phyloP scores from a whole-genome alignment of 2,329 filamentous ascomycete species.

The Exophiala sideris region DNA sequence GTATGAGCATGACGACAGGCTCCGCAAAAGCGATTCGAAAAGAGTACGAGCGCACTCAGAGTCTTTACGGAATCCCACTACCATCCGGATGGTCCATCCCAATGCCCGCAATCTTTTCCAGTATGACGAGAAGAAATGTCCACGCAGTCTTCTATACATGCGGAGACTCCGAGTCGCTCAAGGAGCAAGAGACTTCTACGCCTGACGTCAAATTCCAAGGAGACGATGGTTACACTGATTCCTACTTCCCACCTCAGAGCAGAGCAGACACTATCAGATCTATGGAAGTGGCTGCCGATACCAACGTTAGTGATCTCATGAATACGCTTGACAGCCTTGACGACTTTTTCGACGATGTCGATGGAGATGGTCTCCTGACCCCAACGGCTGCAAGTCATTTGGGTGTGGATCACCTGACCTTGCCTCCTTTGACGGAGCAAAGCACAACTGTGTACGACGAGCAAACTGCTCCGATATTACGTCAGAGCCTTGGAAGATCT shows the following conservation, averaged over 20 bases:
- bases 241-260: constrained; percentile 67
- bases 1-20: constrained; percentile 96
- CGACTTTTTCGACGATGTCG: constrained; percentile 75
- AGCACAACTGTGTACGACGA: constrained; percentile 87
- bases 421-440: constrained; percentile 61
- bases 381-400: constrained; percentile 37
- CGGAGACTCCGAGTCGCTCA: constrained; percentile 62
- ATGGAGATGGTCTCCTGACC: constrained; percentile 35
- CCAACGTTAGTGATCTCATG: constrained; percentile 77
- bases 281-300: constrained; percentile 61
- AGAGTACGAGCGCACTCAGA: constrained; percentile 91
- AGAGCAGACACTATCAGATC: constrained; percentile 91
- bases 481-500: constrained; percentile 72
- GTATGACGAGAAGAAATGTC: constrained; percentile 82
- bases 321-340: constrained; percentile 74
- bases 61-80: constrained; percentile 93
- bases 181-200: constrained; percentile 63
- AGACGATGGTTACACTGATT: constrained; percentile 78
- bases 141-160: constrained; percentile 96
- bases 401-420: constrained; percentile 49
- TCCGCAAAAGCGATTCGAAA: constrained; percentile 83
- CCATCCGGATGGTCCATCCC: constrained; percentile 95
- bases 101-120: constrained; percentile 83
- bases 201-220: constrained; percentile 89
- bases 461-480: constrained; percentile 83